Conservation (phyloP, 2,329 filamentous ascomycete genomes). For the Cladobotryum mycophilum region DNA sequence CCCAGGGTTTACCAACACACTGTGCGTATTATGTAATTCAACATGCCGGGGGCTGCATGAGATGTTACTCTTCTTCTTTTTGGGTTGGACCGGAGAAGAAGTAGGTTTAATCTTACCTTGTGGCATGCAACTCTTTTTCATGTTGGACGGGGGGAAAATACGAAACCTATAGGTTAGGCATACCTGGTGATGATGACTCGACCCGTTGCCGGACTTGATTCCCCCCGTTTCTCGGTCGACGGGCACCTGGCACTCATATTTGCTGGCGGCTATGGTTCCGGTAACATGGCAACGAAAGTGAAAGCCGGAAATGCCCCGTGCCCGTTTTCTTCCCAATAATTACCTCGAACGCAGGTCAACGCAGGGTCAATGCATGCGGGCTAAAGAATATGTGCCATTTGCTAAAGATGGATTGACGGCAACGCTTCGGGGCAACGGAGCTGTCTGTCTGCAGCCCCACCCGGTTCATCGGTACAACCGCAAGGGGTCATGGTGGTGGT, state of each 20-base stretch:
- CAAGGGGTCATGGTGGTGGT: background rate
- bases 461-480: slow-evolving; percentile 2
- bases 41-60: no score
- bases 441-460: slow-evolving; percentile 5
- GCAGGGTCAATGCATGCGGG: background rate
- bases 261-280: background rate
- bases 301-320: background rate
- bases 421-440: slow-evolving; percentile 12
- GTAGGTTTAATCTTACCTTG: no score
- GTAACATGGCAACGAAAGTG: slow-evolving; percentile 6
- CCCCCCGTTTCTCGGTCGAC: slow-evolving; percentile 4
- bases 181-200: no score
- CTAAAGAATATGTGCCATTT: background rate
- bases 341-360: background rate
- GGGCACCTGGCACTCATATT: background rate
- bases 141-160: no score
- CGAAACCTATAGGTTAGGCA: no score
- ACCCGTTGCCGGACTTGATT: no score
- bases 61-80: no score
- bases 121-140: no score
- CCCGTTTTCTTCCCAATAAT: background rate
- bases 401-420: background rate
- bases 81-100: no score
- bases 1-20: no score
- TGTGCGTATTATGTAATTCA: no score